Evolutionary conservation across 192 early-diverging fungal genomes (phyloP), one percentile per base, ranked within the genome.

Genomic region (Entrophospora sp.): DNA sequence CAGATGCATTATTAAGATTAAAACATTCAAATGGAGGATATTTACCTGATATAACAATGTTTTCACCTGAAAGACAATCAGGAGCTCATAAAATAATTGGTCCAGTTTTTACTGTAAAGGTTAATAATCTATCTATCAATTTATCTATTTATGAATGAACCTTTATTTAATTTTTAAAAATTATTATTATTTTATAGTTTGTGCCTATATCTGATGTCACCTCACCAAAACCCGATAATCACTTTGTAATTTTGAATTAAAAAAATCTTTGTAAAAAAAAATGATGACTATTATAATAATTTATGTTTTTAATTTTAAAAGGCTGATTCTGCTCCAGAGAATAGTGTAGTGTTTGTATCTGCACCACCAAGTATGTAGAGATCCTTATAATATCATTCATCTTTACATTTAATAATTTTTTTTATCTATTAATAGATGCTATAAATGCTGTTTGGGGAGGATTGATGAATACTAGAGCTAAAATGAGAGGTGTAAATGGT

Each of bases 371-470:
- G 77, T 72, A 64, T 74, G 66, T 31, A 34, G 2, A 12, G 1
- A 51, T 35, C 28, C 31, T 25, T 53, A 44, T 62, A 5, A 32
- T 40, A 30, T 30, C 31, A 66, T 3, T 27, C 18, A 9, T 24
- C 13, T 45, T 9, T 10, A 25, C 35, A 16, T 27, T 30, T 1
- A 37, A 37, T 14, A 34, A 56, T 46, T 32, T 34, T 9, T 28
- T 16, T 31, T 34, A 30, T 14, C 14, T 22, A 13, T 43, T 46
- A 8, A 16, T 66, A 78, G 77, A 63, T 48, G 52, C 67, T 27
- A 73, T 76, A 43, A 81, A 81, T 61, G 83, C 80, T 0, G 79
- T 79, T 30, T 84, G 83, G 83, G 83, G 83, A 10, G 83, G 83
- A 25, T 64, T 84, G 2, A 82, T 84, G 79, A 75, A 77, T 3